Evolutionary conservation across 2,329 filamentous ascomycete genomes (phyloP).

Genomic region (Diaporthe australafricana): DNA sequence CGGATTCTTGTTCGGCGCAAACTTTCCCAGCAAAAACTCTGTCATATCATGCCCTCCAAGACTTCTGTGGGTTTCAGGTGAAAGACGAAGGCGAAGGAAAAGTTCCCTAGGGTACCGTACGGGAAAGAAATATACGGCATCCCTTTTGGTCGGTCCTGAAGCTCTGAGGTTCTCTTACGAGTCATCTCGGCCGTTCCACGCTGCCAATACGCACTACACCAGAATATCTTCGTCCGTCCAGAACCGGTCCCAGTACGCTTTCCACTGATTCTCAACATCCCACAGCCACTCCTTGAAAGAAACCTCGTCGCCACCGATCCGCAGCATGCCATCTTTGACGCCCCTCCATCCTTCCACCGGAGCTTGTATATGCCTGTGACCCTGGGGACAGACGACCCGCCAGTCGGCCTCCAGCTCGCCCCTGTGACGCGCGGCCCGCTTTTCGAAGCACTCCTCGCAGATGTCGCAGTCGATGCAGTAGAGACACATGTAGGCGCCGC

Average conservation of each 20-base stretch:
- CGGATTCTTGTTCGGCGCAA: too few relatives aligned
- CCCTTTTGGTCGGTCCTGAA: too few relatives aligned
- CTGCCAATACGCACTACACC: background rate
- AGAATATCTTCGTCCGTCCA: background rate
- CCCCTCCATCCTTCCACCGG: slow-evolving; percentile 40
- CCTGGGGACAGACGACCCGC: slow-evolving; percentile 36
- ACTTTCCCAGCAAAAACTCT: too few relatives aligned
- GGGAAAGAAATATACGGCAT: too few relatives aligned
- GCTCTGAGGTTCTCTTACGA: too few relatives aligned
- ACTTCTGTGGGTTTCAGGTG: too few relatives aligned
- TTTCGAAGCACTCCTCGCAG: slow-evolving; percentile 37
- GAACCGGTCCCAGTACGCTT: background rate
- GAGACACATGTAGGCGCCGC: slow-evolving; percentile 38
- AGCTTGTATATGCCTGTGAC: slow-evolving; percentile 39
- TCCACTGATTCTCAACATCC: background rate
- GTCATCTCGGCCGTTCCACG: too few relatives aligned
- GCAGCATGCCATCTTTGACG: slow-evolving; percentile 37
- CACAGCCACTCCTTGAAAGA: background rate
- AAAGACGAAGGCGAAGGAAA: too few relatives aligned
- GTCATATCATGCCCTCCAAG: too few relatives aligned
- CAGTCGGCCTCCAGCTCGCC: slow-evolving; percentile 35
- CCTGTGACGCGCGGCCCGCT: slow-evolving; percentile 32
- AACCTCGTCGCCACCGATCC: slow-evolving; percentile 32
- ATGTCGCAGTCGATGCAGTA: slow-evolving; percentile 38
- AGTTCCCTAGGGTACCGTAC: too few relatives aligned